A percentile compares a stretch with the other conserved stretches of the same genome.
Evolutionary conservation across 169 alveolate species (phyloP).

Genomic region (Condylostoma magnum): DNA sequence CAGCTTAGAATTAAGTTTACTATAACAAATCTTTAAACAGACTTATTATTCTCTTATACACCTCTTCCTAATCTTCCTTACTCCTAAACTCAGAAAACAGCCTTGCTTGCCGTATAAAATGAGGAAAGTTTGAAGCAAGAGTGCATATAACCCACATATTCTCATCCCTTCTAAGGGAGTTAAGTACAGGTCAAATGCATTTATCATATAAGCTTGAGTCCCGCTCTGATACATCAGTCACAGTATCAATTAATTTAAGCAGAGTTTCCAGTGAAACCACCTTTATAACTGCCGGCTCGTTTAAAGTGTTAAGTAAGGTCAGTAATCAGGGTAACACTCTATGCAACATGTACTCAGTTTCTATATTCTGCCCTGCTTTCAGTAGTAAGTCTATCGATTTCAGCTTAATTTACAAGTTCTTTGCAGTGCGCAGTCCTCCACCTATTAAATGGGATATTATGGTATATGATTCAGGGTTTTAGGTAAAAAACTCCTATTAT

Average conservation of each 20-base stretch:
- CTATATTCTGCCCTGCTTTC: background rate
- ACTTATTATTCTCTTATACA: conserved; percentile 1
- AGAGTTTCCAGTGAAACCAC: background rate
- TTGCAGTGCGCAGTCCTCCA: too few species aligned
- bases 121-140: background rate
- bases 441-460: too few species aligned
- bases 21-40: conserved; percentile 16
- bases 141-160: conserved; percentile 1
- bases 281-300: background rate
- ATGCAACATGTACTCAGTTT: background rate
- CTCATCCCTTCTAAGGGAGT: conserved; percentile 3
- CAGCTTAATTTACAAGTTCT: background rate
- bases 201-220: conserved; percentile 8
- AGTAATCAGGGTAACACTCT: conserved; percentile 15
- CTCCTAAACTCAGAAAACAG: background rate
- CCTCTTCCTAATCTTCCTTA: background rate
- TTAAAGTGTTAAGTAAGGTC: background rate
- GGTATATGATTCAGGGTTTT: too few species aligned
- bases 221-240: background rate
- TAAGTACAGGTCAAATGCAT: conserved; percentile 17
- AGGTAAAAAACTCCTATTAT: too few species aligned
- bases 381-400: conserved; percentile 4
- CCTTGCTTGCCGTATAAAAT: background rate
- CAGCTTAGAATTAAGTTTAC: too few species aligned
- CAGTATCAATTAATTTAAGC: background rate